Percentiles rank a stretch among this genome's conserved stretches.
Conservation (phyloP, 1,284 basidiomycete genomes). For the Termitomyces sp. region DNA sequence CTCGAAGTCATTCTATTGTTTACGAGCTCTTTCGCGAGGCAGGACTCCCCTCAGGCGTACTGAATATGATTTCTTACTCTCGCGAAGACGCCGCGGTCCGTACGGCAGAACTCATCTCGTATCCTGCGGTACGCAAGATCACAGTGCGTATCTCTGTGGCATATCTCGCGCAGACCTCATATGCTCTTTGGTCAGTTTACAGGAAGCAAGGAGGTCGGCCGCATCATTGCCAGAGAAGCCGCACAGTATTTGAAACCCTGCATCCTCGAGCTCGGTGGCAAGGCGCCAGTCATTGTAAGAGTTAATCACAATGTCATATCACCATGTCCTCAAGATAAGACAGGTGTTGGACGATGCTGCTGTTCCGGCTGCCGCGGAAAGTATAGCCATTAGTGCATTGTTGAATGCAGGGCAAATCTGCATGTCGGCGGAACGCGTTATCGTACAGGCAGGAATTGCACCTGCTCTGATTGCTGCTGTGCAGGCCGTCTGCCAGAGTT, state of each 20-base stretch:
- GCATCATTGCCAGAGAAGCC: slow-evolving; percentile 65
- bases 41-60: slow-evolving; percentile 55
- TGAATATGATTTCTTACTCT: slow-evolving; percentile 54
- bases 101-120: slow-evolving; percentile 50
- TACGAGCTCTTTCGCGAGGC: slow-evolving; percentile 50
- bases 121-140: slow-evolving; percentile 45
- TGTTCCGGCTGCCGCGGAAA: slow-evolving; percentile 47
- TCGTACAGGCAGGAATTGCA: slow-evolving; percentile 45
- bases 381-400: slow-evolving; percentile 55
- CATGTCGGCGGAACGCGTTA: slow-evolving; percentile 66
- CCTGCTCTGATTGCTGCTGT: slow-evolving; percentile 33
- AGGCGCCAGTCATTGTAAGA: slow-evolving; percentile 63
- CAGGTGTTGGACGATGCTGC: slow-evolving; percentile 62
- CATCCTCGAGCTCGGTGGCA: slow-evolving; percentile 72
- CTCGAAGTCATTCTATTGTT: slow-evolving; percentile 44
- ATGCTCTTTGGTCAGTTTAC: slow-evolving; percentile 48
- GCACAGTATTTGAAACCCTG: slow-evolving; percentile 74
- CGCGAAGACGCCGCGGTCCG: slow-evolving; percentile 39
- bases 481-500: slow-evolving; percentile 24
- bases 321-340: background rate
- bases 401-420: slow-evolving; percentile 64
- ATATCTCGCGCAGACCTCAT: background rate
- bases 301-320: background rate
- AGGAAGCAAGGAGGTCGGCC: slow-evolving; percentile 65
- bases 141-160: slow-evolving; percentile 27